Percentiles rank a stretch among this genome's conserved stretches.
Conservation (phyloP, 1,139 yeast genomes). For the Geotrichum carabidarum region DNA sequence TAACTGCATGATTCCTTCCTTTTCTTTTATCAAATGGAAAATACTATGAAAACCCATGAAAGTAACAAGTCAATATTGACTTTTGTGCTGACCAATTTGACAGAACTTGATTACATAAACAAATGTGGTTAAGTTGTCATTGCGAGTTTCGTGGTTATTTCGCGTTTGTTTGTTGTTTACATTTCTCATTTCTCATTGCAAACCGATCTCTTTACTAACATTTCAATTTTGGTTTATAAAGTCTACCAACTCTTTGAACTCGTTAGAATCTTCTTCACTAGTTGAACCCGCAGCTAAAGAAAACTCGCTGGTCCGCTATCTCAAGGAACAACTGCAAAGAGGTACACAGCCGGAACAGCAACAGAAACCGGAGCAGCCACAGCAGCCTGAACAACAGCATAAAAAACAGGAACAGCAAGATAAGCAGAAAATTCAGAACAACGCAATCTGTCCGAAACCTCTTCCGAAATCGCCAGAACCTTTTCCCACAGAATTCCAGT, state of each 20-base stretch:
- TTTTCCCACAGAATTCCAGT: not conserved
- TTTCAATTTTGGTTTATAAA: not conserved
- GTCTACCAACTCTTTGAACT: not conserved
- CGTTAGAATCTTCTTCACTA: not conserved
- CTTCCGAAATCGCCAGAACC: too few species aligned
- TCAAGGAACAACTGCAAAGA: not conserved
- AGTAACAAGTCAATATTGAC: too few species aligned
- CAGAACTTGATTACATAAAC: not conserved
- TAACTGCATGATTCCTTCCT: slow-evolving; percentile 2
- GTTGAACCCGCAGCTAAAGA: not conserved
- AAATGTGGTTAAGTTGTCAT: not conserved
- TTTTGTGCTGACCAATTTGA: not conserved
- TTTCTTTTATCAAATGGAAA: not conserved
- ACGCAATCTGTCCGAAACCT: too few species aligned
- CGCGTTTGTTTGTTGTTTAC: slow-evolving; percentile 1
- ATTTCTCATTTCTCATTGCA: not conserved
- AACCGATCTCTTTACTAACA: not conserved
- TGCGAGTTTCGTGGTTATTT: not conserved
- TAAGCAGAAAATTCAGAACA: not conserved
- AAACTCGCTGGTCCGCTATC: not conserved
- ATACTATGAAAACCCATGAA: too few species aligned
- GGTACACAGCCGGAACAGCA: not conserved
- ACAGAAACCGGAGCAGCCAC: not conserved
- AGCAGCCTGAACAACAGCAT: not conserved
- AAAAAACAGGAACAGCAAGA: not conserved